Evolutionary conservation across 1,284 basidiomycete species (phyloP).

Genomic region (Volvariella surrecta): DNA sequence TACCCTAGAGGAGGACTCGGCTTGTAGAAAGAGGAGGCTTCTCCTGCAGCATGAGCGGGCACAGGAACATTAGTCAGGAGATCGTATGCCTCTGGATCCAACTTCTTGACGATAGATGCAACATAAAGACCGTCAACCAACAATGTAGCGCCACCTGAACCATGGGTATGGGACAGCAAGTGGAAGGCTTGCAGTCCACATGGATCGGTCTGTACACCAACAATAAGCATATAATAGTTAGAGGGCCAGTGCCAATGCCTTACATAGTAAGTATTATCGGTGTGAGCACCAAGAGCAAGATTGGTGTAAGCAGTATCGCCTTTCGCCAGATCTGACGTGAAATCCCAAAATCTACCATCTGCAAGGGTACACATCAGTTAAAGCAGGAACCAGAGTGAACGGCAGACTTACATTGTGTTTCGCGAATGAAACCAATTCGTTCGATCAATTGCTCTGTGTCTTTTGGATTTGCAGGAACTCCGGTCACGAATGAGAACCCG

Average conservation of each 20-base stretch:
- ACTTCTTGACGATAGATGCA: slow-evolving; percentile 69
- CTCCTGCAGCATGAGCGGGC: slow-evolving; percentile 86
- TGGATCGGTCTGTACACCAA: slow-evolving; percentile 67
- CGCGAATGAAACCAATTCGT: slow-evolving; percentile 83
- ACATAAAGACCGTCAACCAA: slow-evolving; percentile 95
- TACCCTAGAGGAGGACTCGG: slow-evolving; percentile 53
- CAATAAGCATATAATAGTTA: slow-evolving; percentile 5
- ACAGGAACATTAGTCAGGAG: slow-evolving; percentile 66
- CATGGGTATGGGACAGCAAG: slow-evolving; percentile 78
- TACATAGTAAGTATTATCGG: slow-evolving; percentile 93
- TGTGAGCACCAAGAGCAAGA: slow-evolving; percentile 84
- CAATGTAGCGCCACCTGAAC: slow-evolving; percentile 80
- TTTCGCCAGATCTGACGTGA: slow-evolving; percentile 86
- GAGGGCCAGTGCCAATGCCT: slow-evolving; percentile 16
- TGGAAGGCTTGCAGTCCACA: slow-evolving; percentile 95
- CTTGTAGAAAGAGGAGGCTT: slow-evolving; percentile 53
- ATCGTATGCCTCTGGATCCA: slow-evolving; percentile 68
- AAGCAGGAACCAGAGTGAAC: slow-evolving; percentile 5
- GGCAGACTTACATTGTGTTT: slow-evolving; percentile 76
- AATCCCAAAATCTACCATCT: slow-evolving; percentile 97
- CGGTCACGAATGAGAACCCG: slow-evolving; percentile 85
- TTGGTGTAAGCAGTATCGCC: slow-evolving; percentile 92
- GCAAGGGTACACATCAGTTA: slow-evolving; percentile 5
- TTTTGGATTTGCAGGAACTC: slow-evolving; percentile 75
- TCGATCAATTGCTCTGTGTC: slow-evolving; percentile 77